phyloP scores from a whole-genome alignment of 441 rosid species.

The Pelargonium myrrhifolium region DNA sequence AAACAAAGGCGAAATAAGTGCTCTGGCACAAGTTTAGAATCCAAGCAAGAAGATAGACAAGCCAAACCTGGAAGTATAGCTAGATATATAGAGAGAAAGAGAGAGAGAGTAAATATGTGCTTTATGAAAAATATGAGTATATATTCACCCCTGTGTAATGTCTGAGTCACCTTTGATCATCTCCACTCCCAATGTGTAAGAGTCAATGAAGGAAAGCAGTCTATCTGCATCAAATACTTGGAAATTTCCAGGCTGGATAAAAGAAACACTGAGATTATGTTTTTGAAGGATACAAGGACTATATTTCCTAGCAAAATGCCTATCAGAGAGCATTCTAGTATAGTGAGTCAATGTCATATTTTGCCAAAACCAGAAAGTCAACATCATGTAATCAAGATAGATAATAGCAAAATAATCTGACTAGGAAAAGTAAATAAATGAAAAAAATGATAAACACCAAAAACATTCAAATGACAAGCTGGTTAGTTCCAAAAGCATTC shows the following conservation, averaged over 20 bases:
- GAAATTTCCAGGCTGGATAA: slow-evolving; percentile 56
- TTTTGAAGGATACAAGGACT: too few relatives aligned
- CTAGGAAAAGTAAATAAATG: not conserved
- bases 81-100: too few relatives aligned
- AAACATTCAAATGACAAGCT: too few relatives aligned
- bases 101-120: slow-evolving; percentile 11
- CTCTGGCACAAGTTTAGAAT: slow-evolving; percentile 76
- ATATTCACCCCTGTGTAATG: not conserved
- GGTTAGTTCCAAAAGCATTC: too few relatives aligned
- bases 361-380: not conserved
- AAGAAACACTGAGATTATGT: slow-evolving; percentile 10
- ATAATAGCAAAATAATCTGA: not conserved
- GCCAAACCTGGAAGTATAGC: slow-evolving; percentile 48
- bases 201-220: slow-evolving; percentile 51
- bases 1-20: slow-evolving; percentile 69
- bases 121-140: not conserved
- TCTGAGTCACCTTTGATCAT: slow-evolving; percentile 58
- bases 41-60: slow-evolving; percentile 56
- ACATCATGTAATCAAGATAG: not conserved
- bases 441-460: not conserved
- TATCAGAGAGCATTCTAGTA: not conserved
- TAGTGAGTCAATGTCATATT: not conserved
- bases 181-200: slow-evolving; percentile 64
- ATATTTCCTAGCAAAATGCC: too few relatives aligned
- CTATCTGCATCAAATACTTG: slow-evolving; percentile 44